A percentile compares a stretch with the other conserved stretches of the same genome.
Evolutionary conservation across 2,329 filamentous ascomycete genomes (phyloP).

Genomic region (Orbilia ellipsospora): DNA sequence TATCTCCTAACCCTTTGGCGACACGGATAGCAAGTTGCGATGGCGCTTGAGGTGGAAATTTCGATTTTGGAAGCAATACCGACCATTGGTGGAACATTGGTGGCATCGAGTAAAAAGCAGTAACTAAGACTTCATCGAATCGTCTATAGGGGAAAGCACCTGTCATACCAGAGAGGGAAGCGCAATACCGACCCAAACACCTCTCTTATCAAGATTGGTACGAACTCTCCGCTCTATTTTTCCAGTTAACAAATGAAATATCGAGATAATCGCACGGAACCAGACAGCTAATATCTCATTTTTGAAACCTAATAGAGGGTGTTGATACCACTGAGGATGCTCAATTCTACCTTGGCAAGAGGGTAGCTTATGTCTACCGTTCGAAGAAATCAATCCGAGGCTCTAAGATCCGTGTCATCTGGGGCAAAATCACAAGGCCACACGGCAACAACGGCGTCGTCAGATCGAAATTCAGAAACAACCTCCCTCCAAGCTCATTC

Average conservation of each 20-base stretch:
- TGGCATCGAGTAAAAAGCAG: constrained; percentile 38
- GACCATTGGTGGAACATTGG: constrained; percentile 42
- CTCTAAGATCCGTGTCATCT: constrained; percentile 98
- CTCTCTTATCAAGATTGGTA: constrained; percentile 88
- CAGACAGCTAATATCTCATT: constrained; percentile 12
- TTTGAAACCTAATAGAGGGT: constrained; percentile 71
- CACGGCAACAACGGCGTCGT: constrained; percentile 99
- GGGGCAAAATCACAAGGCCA: constrained; percentile 96
- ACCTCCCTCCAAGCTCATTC: constrained; percentile 96
- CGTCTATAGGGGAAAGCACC: constrained; percentile 84
- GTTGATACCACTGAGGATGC: constrained; percentile 90
- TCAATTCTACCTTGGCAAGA: constrained; percentile 99
- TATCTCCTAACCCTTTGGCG: constrained; percentile 36
- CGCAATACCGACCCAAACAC: constrained; percentile 89
- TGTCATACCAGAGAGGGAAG: constrained; percentile 97
- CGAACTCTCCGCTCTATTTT: constrained; percentile 29
- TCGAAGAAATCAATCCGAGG: constrained; percentile 93
- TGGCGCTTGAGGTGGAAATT: constrained; percentile 31
- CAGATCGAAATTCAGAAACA: constrained; percentile 94
- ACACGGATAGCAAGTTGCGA: constrained; percentile 32
- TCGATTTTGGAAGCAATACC: constrained; percentile 14
- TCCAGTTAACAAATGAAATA: background rate
- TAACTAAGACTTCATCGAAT: constrained; percentile 55
- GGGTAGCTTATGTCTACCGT: constrained; percentile 98
- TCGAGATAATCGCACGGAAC: no score